Conservation (phyloP, 805 yeast species). For the Suhomyces emberorum region DNA sequence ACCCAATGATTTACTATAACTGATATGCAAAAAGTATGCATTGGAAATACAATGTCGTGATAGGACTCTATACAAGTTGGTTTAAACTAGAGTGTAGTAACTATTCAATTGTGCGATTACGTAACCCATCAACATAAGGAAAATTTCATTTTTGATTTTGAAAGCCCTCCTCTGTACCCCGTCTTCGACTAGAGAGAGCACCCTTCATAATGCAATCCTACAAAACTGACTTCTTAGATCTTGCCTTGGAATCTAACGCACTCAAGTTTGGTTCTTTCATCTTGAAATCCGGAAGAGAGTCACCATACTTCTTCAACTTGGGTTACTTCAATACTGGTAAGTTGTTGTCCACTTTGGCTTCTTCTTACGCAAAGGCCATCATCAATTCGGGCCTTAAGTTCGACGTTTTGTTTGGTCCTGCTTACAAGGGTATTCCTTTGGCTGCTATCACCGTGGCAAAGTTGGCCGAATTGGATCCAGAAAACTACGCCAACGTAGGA, state of each 20-base stretch:
- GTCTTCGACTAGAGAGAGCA: no score
- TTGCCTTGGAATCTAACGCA: slow-evolving; percentile 79
- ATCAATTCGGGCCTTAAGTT: slow-evolving; percentile 78
- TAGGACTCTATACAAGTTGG: no score
- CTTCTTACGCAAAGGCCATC: slow-evolving; percentile 86
- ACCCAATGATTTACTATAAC: no score
- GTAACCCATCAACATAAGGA: no score
- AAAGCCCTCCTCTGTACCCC: no score
- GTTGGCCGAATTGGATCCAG: slow-evolving; percentile 86
- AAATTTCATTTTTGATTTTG: no score
- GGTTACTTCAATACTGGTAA: slow-evolving; percentile 86
- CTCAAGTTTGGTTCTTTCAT: slow-evolving; percentile 86
- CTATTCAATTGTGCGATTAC: no score
- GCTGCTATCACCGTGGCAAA: slow-evolving; percentile 93
- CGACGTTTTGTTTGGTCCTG: slow-evolving; percentile 94
- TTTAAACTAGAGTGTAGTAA: no score
- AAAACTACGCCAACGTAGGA: slow-evolving; percentile 65
- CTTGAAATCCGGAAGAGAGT: slow-evolving; percentile 83
- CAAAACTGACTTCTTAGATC: slow-evolving; percentile 69
- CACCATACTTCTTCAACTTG: slow-evolving; percentile 95
- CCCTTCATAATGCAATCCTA: slow-evolving; percentile 43
- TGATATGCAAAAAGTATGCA: no score
- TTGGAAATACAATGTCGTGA: no score
- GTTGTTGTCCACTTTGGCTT: slow-evolving; percentile 74
- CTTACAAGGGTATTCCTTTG: slow-evolving; percentile 94